Conservation (phyloP, 192 early-diverging fungal genomes). For the Dissophora ornata region DNA sequence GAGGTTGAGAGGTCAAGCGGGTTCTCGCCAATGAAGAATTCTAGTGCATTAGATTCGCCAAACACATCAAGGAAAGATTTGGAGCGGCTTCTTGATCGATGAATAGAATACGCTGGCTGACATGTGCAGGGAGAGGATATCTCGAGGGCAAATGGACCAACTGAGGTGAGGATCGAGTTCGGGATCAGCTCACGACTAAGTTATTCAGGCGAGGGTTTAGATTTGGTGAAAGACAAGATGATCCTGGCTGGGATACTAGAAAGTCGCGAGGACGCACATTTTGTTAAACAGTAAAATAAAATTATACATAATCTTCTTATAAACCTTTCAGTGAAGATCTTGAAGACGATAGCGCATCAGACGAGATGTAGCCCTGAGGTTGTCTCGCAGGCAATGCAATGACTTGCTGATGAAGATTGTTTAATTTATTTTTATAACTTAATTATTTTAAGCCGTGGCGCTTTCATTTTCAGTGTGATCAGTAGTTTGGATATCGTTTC, state of each 20-base stretch:
- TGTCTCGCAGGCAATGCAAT: too few relatives aligned
- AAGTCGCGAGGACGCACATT: constrained; percentile 6
- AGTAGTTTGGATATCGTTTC: too few relatives aligned
- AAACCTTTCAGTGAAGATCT: too few relatives aligned
- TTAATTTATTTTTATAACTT: too few relatives aligned
- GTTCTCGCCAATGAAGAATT: constrained; percentile 96
- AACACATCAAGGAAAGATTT: constrained; percentile 87
- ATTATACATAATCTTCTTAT: too few relatives aligned
- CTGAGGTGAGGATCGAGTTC: constrained; percentile 57
- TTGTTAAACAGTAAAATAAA: too few relatives aligned
- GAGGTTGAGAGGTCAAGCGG: constrained; percentile 87
- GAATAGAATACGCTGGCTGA: constrained; percentile 81
- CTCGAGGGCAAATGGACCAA: background rate
- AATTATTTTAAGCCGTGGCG: too few relatives aligned
- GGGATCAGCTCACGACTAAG: constrained; percentile 86
- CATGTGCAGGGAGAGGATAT: constrained; percentile 57
- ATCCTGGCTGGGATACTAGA: constrained; percentile 10
- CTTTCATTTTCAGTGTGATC: too few relatives aligned
- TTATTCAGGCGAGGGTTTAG: constrained; percentile 90
- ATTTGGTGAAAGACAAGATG: constrained; percentile 54
- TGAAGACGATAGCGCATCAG: too few relatives aligned
- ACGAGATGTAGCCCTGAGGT: too few relatives aligned
- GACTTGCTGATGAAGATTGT: too few relatives aligned
- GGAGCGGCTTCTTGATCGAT: constrained; percentile 78
- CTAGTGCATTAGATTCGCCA: constrained; percentile 82